Percentiles rank a stretch among this genome's conserved stretches.
Conservation (phyloP, 2,329 filamentous ascomycete genomes). For the Microsporum audouinii region DNA sequence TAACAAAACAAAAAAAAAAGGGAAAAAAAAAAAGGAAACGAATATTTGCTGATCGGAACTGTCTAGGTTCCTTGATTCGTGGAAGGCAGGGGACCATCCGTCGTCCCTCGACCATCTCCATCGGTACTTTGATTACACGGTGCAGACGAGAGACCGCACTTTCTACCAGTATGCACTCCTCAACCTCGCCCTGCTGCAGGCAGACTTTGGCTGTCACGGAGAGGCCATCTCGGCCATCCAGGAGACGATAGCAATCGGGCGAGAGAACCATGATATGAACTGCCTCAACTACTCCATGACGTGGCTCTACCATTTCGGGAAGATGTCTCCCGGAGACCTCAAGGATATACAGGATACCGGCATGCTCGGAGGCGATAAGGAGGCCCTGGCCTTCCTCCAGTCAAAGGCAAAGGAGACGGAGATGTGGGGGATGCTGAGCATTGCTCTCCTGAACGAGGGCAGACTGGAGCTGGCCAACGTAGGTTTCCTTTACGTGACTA, state of each 20-base stretch:
- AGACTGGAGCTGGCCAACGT: conserved; percentile 66
- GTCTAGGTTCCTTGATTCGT: conserved; percentile 72
- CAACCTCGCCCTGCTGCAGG: conserved; percentile 84
- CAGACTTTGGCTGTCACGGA: conserved; percentile 82
- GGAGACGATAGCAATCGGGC: conserved; percentile 85
- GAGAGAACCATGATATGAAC: conserved; percentile 82
- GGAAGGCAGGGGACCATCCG: conserved; percentile 80
- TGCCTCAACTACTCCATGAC: conserved; percentile 92
- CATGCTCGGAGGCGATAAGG: conserved; percentile 65
- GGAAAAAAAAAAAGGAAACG: background rate
- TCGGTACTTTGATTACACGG: conserved; percentile 93
- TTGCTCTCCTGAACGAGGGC: conserved; percentile 73
- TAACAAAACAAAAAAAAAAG: background rate
- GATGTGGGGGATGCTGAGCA: conserved; percentile 75
- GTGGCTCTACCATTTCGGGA: conserved; percentile 92
- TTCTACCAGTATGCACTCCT: conserved; percentile 93
- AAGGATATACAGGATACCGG: conserved; percentile 58
- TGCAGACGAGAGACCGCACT: conserved; percentile 68
- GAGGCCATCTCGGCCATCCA: conserved; percentile 92
- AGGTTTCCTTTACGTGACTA: conserved; percentile 27
- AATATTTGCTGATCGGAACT: conserved; percentile 2
- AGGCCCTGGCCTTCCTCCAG: conserved; percentile 72
- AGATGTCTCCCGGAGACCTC: conserved; percentile 67
- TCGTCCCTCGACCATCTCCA: conserved; percentile 85
- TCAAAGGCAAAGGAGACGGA: conserved; percentile 74